Conservation (phyloP, 371 early-diverging fungal genomes). For the Mucor sp. region DNA sequence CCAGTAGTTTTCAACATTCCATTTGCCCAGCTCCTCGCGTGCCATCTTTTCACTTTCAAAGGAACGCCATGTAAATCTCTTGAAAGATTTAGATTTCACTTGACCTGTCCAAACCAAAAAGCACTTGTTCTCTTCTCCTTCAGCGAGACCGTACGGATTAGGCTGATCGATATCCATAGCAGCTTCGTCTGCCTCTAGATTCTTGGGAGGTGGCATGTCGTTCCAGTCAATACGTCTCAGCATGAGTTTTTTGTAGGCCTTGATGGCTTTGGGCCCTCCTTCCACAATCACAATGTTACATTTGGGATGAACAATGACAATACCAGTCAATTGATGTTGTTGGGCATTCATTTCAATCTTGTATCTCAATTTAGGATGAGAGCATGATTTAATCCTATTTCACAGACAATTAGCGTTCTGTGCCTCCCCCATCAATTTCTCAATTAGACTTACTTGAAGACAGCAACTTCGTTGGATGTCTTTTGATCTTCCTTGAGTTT, state of each 20-base stretch:
- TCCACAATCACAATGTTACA: slow-evolving; percentile 89
- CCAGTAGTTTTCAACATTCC: slow-evolving; percentile 83
- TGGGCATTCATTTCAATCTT: slow-evolving; percentile 92
- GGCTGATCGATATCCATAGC: slow-evolving; percentile 38
- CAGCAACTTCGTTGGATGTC: slow-evolving; percentile 65
- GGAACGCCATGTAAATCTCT: slow-evolving; percentile 71
- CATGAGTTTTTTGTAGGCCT: slow-evolving; percentile 94
- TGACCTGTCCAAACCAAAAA: slow-evolving; percentile 93
- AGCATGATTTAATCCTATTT: slow-evolving; percentile 73
- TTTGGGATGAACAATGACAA: slow-evolving; percentile 72
- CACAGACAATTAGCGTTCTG: background rate
- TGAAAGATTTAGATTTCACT: slow-evolving; percentile 74
- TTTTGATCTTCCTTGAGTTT: slow-evolving; percentile 79
- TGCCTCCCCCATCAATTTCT: background rate
- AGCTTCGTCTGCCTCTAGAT: slow-evolving; percentile 37
- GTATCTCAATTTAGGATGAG: slow-evolving; percentile 77
- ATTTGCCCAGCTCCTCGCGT: slow-evolving; percentile 68
- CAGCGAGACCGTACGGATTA: slow-evolving; percentile 12
- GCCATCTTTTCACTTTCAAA: slow-evolving; percentile 80
- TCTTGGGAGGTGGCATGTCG: slow-evolving; percentile 52
- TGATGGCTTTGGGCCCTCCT: slow-evolving; percentile 89
- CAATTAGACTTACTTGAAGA: slow-evolving; percentile 70
- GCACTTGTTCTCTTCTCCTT: slow-evolving; percentile 75
- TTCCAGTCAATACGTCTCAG: slow-evolving; percentile 95
- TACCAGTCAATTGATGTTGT: slow-evolving; percentile 84